phyloP scores from a whole-genome alignment of 1,139 yeast genomes.

The Lodderomyces parapsilosis region DNA sequence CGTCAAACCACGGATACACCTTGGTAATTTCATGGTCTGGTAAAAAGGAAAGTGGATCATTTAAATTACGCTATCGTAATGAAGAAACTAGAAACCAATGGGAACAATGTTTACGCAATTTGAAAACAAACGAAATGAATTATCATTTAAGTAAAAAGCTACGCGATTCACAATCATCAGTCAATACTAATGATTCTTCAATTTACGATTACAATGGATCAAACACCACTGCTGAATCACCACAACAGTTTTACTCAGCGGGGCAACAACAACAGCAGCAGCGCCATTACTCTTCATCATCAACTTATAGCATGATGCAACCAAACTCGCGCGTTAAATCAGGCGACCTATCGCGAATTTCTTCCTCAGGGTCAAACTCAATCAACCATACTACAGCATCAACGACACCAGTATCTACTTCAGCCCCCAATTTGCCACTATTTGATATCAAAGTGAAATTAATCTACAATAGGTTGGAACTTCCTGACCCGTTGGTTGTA shows the following conservation, averaged over 20 bases:
- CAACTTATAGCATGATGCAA: conserved; percentile 49
- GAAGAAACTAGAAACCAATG: conserved; percentile 73
- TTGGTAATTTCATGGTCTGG: conserved; percentile 79
- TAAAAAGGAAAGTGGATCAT: conserved; percentile 72
- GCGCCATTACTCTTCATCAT: conserved; percentile 46
- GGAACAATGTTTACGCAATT: conserved; percentile 55
- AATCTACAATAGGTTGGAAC: conserved; percentile 45
- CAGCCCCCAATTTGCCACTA: conserved; percentile 7
- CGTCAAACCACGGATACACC: conserved; percentile 42
- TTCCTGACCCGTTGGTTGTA: conserved; percentile 36
- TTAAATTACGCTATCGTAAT: conserved; percentile 63
- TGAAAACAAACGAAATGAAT: conserved; percentile 45
- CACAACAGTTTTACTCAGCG: not conserved
- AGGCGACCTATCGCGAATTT: conserved; percentile 12
- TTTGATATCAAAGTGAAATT: conserved; percentile 44
- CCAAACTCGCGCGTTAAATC: conserved; percentile 24
- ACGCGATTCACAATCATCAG: conserved; percentile 38
- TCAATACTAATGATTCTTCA: conserved; percentile 20
- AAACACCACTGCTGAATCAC: not conserved
- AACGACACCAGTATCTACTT: conserved; percentile 15
- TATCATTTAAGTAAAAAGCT: conserved; percentile 37
- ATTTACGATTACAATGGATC: conserved; percentile 23
- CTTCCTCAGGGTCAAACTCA: conserved; percentile 9
- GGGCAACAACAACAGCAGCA: too few relatives aligned
- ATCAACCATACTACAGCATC: conserved; percentile 14